Evolutionary conservation across 225 moss, liverwort and hornwort species (phyloP), one percentile per base, ranked within the genome.

Genomic region (Polytrichum commune): DNA sequence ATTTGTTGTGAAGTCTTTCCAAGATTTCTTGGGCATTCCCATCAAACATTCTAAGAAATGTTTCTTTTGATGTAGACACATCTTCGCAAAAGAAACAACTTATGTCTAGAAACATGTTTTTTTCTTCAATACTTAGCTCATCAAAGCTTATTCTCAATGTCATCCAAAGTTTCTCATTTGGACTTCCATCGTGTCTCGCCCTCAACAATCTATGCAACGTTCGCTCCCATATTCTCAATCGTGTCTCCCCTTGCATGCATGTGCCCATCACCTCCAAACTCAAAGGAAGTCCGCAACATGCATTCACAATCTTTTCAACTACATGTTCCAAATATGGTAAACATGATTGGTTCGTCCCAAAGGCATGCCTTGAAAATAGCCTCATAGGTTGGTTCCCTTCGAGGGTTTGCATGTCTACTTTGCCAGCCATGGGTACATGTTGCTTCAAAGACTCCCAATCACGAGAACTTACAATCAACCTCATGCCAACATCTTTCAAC

Each of bases 211-310:
- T 58, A 8, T 70, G 25, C 8, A 70, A 60, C 20, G 70, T 60
- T 33, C 32, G 58, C 60, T 70, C 56, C 70, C 58, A 70, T 57
- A 60, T 70, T 60, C 60, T 70, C 29, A 70, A 20, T 19, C 33
- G 22, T 8, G 28, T 55, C 25, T 70, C 55, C n/a, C 32, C 23
- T 22, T 24, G 18, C 29, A 70, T 58, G 4, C 6, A 20, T 3
- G 19, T 29, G 28, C 70, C 70, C 30, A 70, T 57, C 20, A 29
- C 70, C 54, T 70, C 33, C 60, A 70, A 57, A 70, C 58, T 70
- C 58, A 70, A 70, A 9, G 58, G 70, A 20, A 70, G 60, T 20
- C 70, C 58, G 60, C 26, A 19, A 32, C 70, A 70, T 7, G 57
- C 29, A 5, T 29, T 27, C 55, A 70, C 70, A 70, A 70, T 70